These are phyloP conservation scores for Argentina anserina DNA, from an alignment of 306 rosid genomes.

Conservation along the genomic window DNA sequence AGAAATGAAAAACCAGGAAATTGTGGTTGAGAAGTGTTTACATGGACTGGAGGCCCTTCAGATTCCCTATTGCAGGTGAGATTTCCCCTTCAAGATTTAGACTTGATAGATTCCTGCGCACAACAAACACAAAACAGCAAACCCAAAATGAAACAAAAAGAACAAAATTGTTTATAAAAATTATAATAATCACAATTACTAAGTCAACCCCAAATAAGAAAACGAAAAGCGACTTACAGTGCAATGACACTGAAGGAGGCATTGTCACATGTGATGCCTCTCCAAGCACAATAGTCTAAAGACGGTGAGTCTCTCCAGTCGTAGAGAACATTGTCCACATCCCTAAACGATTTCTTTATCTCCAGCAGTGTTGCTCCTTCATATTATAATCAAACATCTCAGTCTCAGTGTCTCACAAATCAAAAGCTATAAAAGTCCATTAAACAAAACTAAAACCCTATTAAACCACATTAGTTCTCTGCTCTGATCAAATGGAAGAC, in stretches of 20 bases:
- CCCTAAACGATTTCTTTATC: constrained; percentile 86
- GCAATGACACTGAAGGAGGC: constrained; percentile 73
- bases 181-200: background rate
- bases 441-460: background rate
- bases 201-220: constrained; percentile 6
- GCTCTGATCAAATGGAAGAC: background rate
- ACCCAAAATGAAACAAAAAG: constrained; percentile 4
- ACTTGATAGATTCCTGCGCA: constrained; percentile 77
- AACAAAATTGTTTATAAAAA: background rate
- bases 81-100: constrained; percentile 90
- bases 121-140: constrained; percentile 4
- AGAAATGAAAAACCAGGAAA: background rate
- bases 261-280: constrained; percentile 88
- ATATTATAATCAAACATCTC: constrained; percentile 19
- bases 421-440: background rate
- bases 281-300: constrained; percentile 87
- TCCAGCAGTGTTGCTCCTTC: constrained; percentile 78
- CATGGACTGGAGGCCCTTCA: constrained; percentile 70
- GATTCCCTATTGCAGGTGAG: constrained; percentile 78
- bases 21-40: constrained; percentile 19
- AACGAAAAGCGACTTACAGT: constrained; percentile 55
- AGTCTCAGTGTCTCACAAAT: background rate
- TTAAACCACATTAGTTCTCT: background rate
- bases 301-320: constrained; percentile 85
- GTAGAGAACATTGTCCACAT: constrained; percentile 81